Percentiles rank a stretch among this genome's conserved stretches.
phyloP scores from a whole-genome alignment of 164 flowering plant genomes.

The Macadamia tetraphylla region DNA sequence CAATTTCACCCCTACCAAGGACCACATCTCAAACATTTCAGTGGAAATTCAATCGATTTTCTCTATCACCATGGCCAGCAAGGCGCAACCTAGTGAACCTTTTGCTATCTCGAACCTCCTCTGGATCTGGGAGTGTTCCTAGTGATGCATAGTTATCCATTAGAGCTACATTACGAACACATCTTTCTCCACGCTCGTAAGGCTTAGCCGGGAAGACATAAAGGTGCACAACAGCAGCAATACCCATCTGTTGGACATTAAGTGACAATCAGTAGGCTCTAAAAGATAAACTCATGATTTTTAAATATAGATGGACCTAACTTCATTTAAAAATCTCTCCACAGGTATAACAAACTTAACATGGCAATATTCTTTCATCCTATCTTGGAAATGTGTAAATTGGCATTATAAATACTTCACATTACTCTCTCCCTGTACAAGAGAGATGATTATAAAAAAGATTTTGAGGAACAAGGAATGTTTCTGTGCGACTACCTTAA shows the following conservation, averaged over 20 bases:
- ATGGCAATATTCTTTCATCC: too few relatives aligned
- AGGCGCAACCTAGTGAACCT: constrained; percentile 46
- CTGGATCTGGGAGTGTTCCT: constrained; percentile 85
- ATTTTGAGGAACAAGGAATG: too few relatives aligned
- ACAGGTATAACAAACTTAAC: too few relatives aligned
- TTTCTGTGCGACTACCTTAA: too few relatives aligned
- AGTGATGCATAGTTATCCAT: constrained; percentile 89
- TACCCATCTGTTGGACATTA: constrained; percentile 67
- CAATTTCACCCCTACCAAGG: constrained; percentile 96
- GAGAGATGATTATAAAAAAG: too few relatives aligned
- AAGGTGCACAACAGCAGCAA: constrained; percentile 92
- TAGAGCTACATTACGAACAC: constrained; percentile 89
- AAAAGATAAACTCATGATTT: background rate
- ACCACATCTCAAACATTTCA: constrained; percentile 95
- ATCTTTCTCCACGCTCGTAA: constrained; percentile 90
- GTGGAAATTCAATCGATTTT: constrained; percentile 60
- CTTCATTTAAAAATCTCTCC: too few relatives aligned
- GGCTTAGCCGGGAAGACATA: constrained; percentile 92
- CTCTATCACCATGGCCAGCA: constrained; percentile 56
- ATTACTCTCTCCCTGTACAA: too few relatives aligned
- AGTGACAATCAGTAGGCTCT: background rate
- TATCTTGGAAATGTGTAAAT: too few relatives aligned
- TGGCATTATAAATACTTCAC: too few relatives aligned
- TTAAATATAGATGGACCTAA: too few relatives aligned
- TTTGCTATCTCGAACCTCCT: constrained; percentile 83